Evolutionary conservation across 139 green algal species (phyloP), one percentile per base, ranked within the genome.

Genomic region (Chlamydomonas asymmetrica): DNA sequence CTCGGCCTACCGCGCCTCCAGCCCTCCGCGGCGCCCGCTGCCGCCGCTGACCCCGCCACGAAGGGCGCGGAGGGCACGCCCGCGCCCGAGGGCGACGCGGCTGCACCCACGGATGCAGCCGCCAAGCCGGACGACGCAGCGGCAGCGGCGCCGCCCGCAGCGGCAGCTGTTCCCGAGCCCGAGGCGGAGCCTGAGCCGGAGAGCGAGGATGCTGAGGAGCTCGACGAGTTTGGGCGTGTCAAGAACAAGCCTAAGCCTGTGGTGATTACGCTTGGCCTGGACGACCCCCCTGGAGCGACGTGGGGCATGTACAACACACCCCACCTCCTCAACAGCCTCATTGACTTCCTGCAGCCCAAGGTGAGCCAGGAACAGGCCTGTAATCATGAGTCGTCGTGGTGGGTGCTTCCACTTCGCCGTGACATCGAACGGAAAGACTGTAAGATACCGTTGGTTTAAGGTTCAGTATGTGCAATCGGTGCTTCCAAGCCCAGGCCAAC

Each of bases 271-370:
- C 34, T 73, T 22, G 37, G 70, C 41, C 32, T 45, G 16, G 70
- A 76, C 38, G 8, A 23, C 13, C 0, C 3, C 10, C 35, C 45
- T 0, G 66, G 41, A 23, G 22, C 6, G 10, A 54, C 50, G 3
- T 67, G 64, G 63, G n/a, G 18, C 40, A 56, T 76, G 72, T 72
- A 73, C 45, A 25, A 68, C 32, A 41, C 59, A n/a, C 4, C 39
- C 0, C 63, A 63, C 2, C 70, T 52, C 52, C 61, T 73, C 8
- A 56, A 43, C 45, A 27, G 29, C 31, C 69, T 69, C 52, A 16
- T 62, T 1, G 40, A 18, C 18, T 76, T 56, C 70, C 64, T 71
- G 31, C 43, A 79, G 61, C 74, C 56, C 22, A 75, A 67, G 74
- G 23, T 38, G 23, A 35, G 10, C 39, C 20, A 1, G 64, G n/a